These are phyloP conservation scores for Angophora floribunda DNA, from an alignment of 345 rosid species.

Conservation along the genomic window DNA sequence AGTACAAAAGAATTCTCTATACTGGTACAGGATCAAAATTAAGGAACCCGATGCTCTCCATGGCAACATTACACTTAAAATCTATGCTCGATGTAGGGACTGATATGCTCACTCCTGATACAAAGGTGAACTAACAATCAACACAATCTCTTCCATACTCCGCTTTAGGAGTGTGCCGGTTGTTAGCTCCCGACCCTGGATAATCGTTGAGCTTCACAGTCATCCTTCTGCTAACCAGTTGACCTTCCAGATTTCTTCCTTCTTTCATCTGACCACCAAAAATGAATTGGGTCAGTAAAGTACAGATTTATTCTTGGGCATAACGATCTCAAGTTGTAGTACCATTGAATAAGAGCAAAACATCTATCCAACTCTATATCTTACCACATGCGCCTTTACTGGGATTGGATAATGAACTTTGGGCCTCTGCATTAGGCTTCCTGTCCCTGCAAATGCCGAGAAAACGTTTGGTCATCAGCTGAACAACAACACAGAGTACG, in stretches of 20 bases:
- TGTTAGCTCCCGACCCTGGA: conserved; percentile 72
- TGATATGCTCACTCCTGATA: neutral
- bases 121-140: conserved; percentile 18
- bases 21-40: neutral
- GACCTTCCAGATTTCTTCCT: conserved; percentile 2
- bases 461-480: neutral
- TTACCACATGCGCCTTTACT: neutral
- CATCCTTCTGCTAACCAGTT: conserved; percentile 13
- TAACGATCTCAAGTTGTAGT: neutral
- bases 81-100: neutral
- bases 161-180: conserved; percentile 67
- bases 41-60: neutral
- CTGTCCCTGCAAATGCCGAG: conserved; percentile 19
- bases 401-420: conserved; percentile 3
- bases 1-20: neutral
- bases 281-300: neutral
- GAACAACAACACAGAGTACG: neutral
- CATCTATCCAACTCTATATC: neutral
- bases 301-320: neutral
- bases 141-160: conserved; percentile 23
- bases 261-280: neutral
- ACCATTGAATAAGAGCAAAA: neutral
- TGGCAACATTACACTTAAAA: neutral
- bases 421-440: conserved; percentile 15
- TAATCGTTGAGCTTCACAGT: conserved; percentile 45